A percentile compares a stretch with the other conserved stretches of the same genome.
These are phyloP conservation scores for Powellomyces hirtus DNA, from an alignment of 192 early-diverging fungal genomes.

Conservation along the genomic window DNA sequence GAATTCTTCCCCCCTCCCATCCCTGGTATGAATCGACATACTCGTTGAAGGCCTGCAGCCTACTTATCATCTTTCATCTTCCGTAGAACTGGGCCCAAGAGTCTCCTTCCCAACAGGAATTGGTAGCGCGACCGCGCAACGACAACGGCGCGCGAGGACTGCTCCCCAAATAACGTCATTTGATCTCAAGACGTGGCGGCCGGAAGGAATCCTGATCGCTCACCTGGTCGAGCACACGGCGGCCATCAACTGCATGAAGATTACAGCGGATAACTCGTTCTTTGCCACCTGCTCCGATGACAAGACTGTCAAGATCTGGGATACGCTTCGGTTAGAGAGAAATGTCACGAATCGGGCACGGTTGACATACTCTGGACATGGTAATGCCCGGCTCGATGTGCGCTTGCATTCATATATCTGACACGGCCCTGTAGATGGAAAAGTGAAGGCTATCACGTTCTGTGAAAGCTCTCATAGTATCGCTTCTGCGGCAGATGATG, in stretches of 20 bases:
- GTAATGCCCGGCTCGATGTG: constrained; percentile 25
- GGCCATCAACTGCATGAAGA: constrained; percentile 41
- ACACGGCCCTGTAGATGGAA: constrained; percentile 52
- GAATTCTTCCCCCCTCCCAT: constrained; percentile 47
- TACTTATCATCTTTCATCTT: background rate
- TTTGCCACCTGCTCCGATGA: constrained; percentile 52
- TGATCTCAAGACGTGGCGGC: constrained; percentile 65
- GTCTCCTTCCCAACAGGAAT: constrained; percentile 9
- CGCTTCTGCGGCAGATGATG: constrained; percentile 76
- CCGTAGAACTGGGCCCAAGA: constrained; percentile 37
- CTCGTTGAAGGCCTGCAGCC: background rate
- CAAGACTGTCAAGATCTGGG: constrained; percentile 54
- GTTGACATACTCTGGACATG: constrained; percentile 65
- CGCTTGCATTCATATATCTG: background rate
- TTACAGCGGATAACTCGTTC: constrained; percentile 49
- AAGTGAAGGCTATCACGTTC: constrained; percentile 74
- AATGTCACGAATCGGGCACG: constrained; percentile 80
- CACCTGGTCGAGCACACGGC: constrained; percentile 78
- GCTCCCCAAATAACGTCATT: background rate
- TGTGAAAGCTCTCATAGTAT: constrained; percentile 77
- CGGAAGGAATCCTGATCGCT: constrained; percentile 73
- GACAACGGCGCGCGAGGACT: background rate
- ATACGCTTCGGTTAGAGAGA: constrained; percentile 65
- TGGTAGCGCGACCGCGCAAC: background rate
- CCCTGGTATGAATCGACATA: constrained; percentile 17